A percentile compares a stretch with the other conserved stretches of the same genome.
These are phyloP conservation scores for Pilobolus umbonatus DNA, from an alignment of 192 early-diverging fungal genomes.

Conservation along the genomic window DNA sequence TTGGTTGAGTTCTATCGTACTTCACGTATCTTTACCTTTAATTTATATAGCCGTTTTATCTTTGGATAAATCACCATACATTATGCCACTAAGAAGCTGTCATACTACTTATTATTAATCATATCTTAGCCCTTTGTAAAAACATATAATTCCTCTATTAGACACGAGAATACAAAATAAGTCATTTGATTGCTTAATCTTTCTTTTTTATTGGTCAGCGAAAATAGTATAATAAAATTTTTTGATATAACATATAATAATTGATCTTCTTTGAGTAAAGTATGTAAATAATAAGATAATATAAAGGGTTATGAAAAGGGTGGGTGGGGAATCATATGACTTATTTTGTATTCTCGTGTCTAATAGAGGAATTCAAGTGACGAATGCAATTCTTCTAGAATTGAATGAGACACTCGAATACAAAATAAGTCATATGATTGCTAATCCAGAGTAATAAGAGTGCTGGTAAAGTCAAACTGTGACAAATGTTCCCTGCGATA, in stretches of 20 bases:
- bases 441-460: background rate
- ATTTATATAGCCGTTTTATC: too few species aligned
- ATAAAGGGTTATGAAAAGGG: background rate
- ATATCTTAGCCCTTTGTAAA: too few species aligned
- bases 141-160: background rate
- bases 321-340: background rate
- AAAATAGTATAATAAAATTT: background rate
- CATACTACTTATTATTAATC: background rate
- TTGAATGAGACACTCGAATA: background rate
- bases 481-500: background rate
- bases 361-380: background rate
- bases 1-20: too few species aligned
- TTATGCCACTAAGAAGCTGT: background rate
- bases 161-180: background rate
- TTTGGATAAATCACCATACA: too few species aligned
- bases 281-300: too few species aligned
- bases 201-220: background rate
- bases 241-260: background rate
- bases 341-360: background rate
- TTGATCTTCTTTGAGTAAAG: slow-evolving; percentile 9
- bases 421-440: background rate
- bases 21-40: too few species aligned
- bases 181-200: background rate
- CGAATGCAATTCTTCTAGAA: background rate
- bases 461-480: background rate